phyloP scores from a whole-genome alignment of 2,329 filamentous ascomycete species.

The Pseudogymnoascus sp. region DNA sequence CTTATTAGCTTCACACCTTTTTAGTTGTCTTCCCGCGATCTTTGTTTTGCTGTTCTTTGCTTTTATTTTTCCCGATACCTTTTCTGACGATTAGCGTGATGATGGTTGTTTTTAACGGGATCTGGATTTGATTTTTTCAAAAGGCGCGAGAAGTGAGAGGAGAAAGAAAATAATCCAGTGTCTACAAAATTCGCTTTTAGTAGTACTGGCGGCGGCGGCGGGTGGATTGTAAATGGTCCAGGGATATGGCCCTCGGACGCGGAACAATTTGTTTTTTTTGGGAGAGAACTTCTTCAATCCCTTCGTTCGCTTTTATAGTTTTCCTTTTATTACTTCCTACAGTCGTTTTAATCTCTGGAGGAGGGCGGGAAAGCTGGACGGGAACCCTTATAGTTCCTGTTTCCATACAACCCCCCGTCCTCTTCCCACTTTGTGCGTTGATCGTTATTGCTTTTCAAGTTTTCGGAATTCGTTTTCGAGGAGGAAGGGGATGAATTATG shows the following conservation, averaged over 20 bases:
- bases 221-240: not conserved
- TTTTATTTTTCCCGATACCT: conserved; percentile 13
- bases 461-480: not conserved
- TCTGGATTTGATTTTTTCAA: not conserved
- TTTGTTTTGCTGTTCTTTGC: conserved; percentile 21
- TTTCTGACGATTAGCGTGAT: conserved; percentile 30
- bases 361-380: not conserved
- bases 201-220: not conserved
- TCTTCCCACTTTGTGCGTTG: not conserved
- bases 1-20: not conserved
- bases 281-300: not conserved
- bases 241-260: not conserved
- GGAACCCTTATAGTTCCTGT: not conserved
- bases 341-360: not conserved
- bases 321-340: not conserved
- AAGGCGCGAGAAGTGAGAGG: not conserved
- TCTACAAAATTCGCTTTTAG: not conserved
- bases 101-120: conserved; percentile 18
- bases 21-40: not conserved
- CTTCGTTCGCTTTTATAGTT: not conserved
- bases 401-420: not conserved
- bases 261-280: not conserved
- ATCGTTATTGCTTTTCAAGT: not conserved
- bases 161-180: not conserved
- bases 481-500: not conserved